phyloP scores from a whole-genome alignment of 768 basidiomycete genomes.

The Sporobolomyces phaffii region DNA sequence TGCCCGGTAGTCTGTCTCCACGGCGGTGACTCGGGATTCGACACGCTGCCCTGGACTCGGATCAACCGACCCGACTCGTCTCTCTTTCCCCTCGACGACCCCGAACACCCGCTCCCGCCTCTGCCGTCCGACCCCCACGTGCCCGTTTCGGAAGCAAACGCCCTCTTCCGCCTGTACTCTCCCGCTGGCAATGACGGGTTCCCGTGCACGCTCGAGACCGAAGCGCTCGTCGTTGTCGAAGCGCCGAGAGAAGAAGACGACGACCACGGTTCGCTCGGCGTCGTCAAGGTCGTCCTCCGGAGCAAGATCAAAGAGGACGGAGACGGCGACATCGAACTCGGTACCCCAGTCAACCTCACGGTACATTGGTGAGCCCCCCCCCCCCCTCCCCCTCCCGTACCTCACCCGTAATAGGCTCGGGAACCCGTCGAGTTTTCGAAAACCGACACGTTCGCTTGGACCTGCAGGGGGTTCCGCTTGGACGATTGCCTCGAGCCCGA shows the following conservation, averaged over 20 bases:
- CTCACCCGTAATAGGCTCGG: too few relatives aligned
- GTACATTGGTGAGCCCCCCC: constrained; percentile 25
- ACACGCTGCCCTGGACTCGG: constrained; percentile 29
- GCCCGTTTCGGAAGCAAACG: not conserved
- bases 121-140: constrained; percentile 3
- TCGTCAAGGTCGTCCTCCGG: constrained; percentile 25
- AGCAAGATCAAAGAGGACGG: constrained; percentile 35
- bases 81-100: constrained; percentile 27
- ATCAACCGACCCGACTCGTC: constrained; percentile 8
- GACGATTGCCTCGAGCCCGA: constrained; percentile 15
- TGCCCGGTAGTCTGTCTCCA: constrained; percentile 28
- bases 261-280: constrained; percentile 3
- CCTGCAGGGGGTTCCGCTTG: constrained; percentile 30
- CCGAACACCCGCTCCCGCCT: constrained; percentile 9
- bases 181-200: constrained; percentile 32
- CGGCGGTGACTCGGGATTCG: constrained; percentile 28
- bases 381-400: not conserved
- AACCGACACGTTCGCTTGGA: not conserved
- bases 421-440: too few relatives aligned
- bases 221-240: constrained; percentile 11
- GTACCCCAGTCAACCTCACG: constrained; percentile 37
- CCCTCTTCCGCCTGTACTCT: constrained; percentile 22
- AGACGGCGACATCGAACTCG: constrained; percentile 9
- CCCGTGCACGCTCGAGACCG: constrained; percentile 29
- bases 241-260: not conserved